These are phyloP conservation scores for Potentilla sterilis DNA, from an alignment of 306 rosid genomes.

Conservation along the genomic window DNA sequence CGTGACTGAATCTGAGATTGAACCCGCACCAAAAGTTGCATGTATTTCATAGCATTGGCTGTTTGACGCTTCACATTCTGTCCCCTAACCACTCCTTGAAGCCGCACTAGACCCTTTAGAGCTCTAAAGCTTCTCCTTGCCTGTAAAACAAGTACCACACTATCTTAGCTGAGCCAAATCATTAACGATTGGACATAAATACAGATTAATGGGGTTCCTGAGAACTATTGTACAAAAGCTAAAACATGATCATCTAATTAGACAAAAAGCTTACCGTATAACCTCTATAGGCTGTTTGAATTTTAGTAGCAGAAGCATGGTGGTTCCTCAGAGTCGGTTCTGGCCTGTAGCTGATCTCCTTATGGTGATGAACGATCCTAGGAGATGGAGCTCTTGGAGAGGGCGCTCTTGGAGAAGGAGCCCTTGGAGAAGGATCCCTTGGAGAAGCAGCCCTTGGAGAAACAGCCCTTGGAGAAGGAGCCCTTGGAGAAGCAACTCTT, in stretches of 20 bases:
- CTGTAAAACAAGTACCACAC: constrained; percentile 42
- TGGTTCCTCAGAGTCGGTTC: constrained; percentile 76
- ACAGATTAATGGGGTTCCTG: background rate
- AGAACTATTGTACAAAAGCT: background rate
- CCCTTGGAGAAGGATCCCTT: constrained; percentile 21
- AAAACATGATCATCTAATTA: background rate
- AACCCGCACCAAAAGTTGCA: constrained; percentile 90
- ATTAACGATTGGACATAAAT: background rate
- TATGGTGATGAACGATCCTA: constrained; percentile 44
- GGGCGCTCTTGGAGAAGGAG: constrained; percentile 43
- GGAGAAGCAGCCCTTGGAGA: constrained; percentile 27
- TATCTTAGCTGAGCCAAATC: constrained; percentile 7
- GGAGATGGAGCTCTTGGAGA: constrained; percentile 60
- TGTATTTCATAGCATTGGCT: constrained; percentile 86
- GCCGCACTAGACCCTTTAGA: constrained; percentile 89
- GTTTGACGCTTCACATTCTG: constrained; percentile 98
- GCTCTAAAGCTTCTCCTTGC: constrained; percentile 94
- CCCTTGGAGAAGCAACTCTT: constrained; percentile 31
- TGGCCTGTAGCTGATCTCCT: constrained; percentile 60
- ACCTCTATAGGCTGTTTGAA: constrained; percentile 88
- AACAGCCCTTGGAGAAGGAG: constrained; percentile 20
- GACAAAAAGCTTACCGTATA: constrained; percentile 58
- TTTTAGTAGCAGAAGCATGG: constrained; percentile 83
- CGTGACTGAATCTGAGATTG: constrained; percentile 94
- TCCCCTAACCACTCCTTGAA: constrained; percentile 98